Evolutionary conservation across 139 green algal species (phyloP), one percentile per base, ranked within the genome.

Genomic region (Eudorina sp.): DNA sequence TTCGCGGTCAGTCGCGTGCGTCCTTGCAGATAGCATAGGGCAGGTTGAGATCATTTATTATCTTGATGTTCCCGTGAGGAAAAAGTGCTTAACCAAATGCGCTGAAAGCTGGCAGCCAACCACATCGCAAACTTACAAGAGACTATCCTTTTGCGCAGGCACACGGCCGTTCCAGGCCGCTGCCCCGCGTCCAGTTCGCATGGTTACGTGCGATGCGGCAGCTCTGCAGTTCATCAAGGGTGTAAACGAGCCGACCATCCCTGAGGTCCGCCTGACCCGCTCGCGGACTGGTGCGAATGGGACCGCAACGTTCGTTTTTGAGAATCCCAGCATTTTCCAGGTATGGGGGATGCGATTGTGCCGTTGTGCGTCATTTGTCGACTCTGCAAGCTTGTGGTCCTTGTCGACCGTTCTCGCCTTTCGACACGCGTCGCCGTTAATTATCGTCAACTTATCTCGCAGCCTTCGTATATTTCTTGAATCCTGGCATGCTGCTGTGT

Each of bases 201-300:
- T 51, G 3, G 53, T 89, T 4, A 7, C 80, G 21, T 92, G 84
- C 68, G 75, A 92, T 25, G 89, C 87, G 25, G 92, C 92, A 1
- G 48, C 58, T 16, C 89, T 99, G 55, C 95, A 99, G 94, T 99
- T 99, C 91, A 96, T 99, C 84, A 94, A 92, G 74, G 98, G 98
- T 34, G 86, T 99, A 16, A 87, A 96, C 18, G 98, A 99, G 94
- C 89, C 94, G 27, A 94, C 85, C n/a, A 93, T 99, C 9, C 98
- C 98, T 3, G 97, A 99, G 68, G 98, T 99, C 4, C 93, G 93
- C 36, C 94, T 99, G 1, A 98, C 95, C 19, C 92, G 96, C 25
- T 94, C 93, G 27, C 92, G 95, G 14, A 97, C 98, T 21, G 98
- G 98, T 27, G 91, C 90, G 38, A 95, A 78, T 70, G 98, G 98